These are phyloP conservation scores for Multifurca ochricompacta DNA, from an alignment of 768 basidiomycete species.

Conservation along the genomic window DNA sequence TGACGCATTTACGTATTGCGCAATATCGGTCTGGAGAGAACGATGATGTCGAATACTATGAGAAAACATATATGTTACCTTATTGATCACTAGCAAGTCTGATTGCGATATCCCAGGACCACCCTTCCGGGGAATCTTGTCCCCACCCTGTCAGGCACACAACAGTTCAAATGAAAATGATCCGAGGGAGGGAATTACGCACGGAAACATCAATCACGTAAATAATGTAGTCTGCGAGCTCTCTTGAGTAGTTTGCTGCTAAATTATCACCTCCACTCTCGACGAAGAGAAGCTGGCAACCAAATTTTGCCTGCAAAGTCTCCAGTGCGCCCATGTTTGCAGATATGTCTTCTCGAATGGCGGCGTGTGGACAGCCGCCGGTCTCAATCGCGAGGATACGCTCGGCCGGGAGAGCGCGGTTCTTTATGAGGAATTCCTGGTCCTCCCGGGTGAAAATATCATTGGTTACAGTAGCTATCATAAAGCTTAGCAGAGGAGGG, in stretches of 20 bases:
- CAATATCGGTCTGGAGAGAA: conserved; percentile 73
- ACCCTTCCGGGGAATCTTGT: conserved; percentile 97
- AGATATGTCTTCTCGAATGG: conserved; percentile 95
- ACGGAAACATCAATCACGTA: conserved; percentile 87
- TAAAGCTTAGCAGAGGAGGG: conserved; percentile 16
- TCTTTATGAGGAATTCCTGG: conserved; percentile 93
- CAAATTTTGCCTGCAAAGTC: conserved; percentile 84
- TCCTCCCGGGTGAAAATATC: conserved; percentile 99
- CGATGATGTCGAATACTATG: not conserved
- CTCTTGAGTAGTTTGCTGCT: conserved; percentile 93
- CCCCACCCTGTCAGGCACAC: conserved; percentile 62
- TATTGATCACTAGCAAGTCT: conserved; percentile 92
- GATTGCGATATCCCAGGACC: conserved; percentile 97
- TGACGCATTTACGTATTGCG: conserved; percentile 86
- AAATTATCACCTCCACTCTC: conserved; percentile 97
- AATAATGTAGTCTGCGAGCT: conserved; percentile 96
- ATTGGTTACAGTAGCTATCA: conserved; percentile 89
- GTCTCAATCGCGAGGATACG: conserved; percentile 97
- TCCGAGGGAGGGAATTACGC: conserved; percentile 20
- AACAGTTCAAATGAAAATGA: not conserved
- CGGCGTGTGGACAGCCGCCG: conserved; percentile 96
- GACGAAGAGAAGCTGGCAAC: conserved; percentile 85
- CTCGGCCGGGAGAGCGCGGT: conserved; percentile 74
- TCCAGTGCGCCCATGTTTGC: conserved; percentile 96
- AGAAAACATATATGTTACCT: conserved; percentile 39